phyloP scores from a whole-genome alignment of 2,329 filamentous ascomycete species.

The Fusarium drepaniforme region DNA sequence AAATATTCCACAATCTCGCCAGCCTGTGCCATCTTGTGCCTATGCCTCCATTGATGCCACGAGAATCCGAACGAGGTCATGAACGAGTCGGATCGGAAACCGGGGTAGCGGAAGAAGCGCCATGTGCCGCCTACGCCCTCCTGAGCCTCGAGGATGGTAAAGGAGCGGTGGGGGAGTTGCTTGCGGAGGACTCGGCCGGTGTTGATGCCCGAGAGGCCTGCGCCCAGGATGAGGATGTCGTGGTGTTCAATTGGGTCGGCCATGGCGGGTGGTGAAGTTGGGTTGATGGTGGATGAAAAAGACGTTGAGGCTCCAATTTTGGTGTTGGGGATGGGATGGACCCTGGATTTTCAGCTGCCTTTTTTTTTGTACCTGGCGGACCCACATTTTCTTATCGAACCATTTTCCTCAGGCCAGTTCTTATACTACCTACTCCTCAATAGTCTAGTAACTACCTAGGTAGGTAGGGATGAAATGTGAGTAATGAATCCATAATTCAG shows the following conservation, averaged over 20 bases:
- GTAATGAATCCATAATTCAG: neutral
- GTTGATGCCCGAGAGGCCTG: slow-evolving; percentile 81
- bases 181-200: slow-evolving; percentile 75
- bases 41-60: slow-evolving; percentile 78
- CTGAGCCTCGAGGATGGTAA: slow-evolving; percentile 76
- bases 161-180: slow-evolving; percentile 66
- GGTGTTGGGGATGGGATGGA: slow-evolving; percentile 2
- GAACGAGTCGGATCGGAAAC: slow-evolving; percentile 76
- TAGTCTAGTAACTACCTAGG: no score
- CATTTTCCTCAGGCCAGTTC: neutral
- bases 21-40: slow-evolving; percentile 64
- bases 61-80: slow-evolving; percentile 73
- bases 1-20: slow-evolving; percentile 67
- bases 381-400: neutral
- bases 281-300: neutral
- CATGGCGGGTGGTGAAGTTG: slow-evolving; percentile 25
- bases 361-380: neutral
- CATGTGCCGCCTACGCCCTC: slow-evolving; percentile 79
- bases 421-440: no score
- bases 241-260: slow-evolving; percentile 38
- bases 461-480: neutral
- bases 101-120: slow-evolving; percentile 82
- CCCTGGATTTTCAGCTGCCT: neutral
- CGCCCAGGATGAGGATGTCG: slow-evolving; percentile 76
- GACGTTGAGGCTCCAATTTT: neutral